These are phyloP conservation scores for Chytriomyces hyalinus DNA, from an alignment of 192 early-diverging fungal genomes.

Conservation along the genomic window DNA sequence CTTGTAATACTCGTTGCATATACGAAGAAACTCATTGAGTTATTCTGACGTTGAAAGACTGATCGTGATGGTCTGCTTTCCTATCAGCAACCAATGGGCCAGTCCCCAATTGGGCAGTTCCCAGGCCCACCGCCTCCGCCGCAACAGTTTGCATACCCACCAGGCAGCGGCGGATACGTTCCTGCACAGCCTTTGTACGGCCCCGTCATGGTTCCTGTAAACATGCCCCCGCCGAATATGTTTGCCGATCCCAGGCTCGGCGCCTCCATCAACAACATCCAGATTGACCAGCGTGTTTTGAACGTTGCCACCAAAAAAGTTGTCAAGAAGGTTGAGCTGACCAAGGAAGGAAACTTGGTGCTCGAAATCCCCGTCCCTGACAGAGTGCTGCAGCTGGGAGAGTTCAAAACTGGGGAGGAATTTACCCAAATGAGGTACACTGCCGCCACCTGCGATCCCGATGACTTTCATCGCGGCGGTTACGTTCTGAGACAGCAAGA, in stretches of 20 bases:
- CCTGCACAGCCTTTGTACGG: conserved; percentile 19
- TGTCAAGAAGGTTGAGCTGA: conserved; percentile 33
- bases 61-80: conserved; percentile 4
- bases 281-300: conserved; percentile 18
- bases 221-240: conserved; percentile 22
- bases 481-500: conserved; percentile 60
- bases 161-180: not conserved
- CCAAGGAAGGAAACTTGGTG: conserved; percentile 34
- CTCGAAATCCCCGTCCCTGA: conserved; percentile 57
- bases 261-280: conserved; percentile 26
- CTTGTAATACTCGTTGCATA: not conserved
- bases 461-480: conserved; percentile 56
- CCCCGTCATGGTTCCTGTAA: conserved; percentile 17
- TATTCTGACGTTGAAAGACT: conserved; percentile 5
- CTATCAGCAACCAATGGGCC: conserved; percentile 19
- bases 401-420: conserved; percentile 70
- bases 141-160: conserved; percentile 14
- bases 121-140: not conserved
- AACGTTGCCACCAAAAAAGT: not conserved
- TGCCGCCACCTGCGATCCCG: conserved; percentile 83
- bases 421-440: conserved; percentile 96
- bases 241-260: conserved; percentile 9
- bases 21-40: too few relatives aligned
- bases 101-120: not conserved
- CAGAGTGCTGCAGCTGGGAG: conserved; percentile 46